Conservation (phyloP, 108 stramenopile species). For the Discostella pseudostelligera region DNA sequence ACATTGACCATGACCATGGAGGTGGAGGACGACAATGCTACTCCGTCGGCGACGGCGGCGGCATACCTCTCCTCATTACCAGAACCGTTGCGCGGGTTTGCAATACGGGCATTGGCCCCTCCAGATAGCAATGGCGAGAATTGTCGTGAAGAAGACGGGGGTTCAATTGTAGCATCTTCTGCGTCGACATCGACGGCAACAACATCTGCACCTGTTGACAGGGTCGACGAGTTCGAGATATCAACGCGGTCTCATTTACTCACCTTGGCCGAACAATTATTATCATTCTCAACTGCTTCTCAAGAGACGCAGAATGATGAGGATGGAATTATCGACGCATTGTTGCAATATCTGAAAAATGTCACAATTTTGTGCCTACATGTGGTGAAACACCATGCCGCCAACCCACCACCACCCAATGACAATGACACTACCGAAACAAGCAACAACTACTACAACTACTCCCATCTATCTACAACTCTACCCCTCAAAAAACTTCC, state of each 20-base stretch:
- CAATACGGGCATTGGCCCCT: not conserved
- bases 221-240: conserved; percentile 38
- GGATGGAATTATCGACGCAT: not conserved
- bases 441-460: not conserved
- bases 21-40: not conserved
- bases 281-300: not conserved
- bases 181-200: not conserved
- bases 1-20: too few species aligned
- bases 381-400: conserved; percentile 6
- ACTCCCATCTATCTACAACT: not conserved
- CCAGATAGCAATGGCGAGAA: not conserved
- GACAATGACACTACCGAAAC: not conserved
- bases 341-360: conserved; percentile 25
- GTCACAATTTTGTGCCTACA: conserved; percentile 30
- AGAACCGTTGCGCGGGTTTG: not conserved
- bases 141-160: not conserved
- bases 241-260: conserved; percentile 27
- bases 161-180: too few species aligned
- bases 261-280: conserved; percentile 15
- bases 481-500: conserved; percentile 47
- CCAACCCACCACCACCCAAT: not conserved
- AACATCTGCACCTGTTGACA: not conserved
- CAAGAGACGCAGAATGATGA: not conserved
- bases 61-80: not conserved
- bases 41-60: not conserved